Evolutionary conservation across 108 stramenopile species (phyloP), one percentile per base, ranked within the genome.

Genomic region (Skeletonema costatum): DNA sequence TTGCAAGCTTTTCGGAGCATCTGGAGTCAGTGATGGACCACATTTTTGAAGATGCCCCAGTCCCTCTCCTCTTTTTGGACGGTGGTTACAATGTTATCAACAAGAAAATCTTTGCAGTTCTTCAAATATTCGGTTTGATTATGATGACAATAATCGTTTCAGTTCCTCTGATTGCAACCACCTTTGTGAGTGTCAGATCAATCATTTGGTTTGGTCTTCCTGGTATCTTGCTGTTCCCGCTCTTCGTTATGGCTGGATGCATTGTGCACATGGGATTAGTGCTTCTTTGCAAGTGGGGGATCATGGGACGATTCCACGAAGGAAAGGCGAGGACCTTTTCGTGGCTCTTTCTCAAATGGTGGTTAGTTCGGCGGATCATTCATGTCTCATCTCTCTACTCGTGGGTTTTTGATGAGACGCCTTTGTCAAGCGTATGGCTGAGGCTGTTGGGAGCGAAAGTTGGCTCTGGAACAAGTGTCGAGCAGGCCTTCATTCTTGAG

Each of bases 321-420:
- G 70, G 70, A 32, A 70, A 70, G 70, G 70, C 70, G 14, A 70
- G n/a, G 59, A 32, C 14, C 17, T 70, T 11, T 6, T 41, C 39
- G 7, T 41, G 39, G 39, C 7, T 7, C 11, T 41, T 41, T 11
- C 7, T 41, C 32, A 70, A 61, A 19, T 70, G 70, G 70, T 70
- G 70, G 70, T 19, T 70, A 5, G 33, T 70, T 4, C 70, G 70
- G 6, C 56, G 70, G 9, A 21, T 70, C 16, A 60, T 70, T 32
- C 58, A 62, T 11, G 59, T 61, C 33, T 62, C 59, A 5, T 35
- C 33, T 35, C 59, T 70, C n/a, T 70, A 70, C 25, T 33, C 70
- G 14, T 70, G 70, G 70, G 60, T 61, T 13, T 62, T 70, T 33
- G 70, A 70, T 19, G 70, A 70, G n/a, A 70, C 70, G n/a, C 56